A percentile compares a stretch with the other conserved stretches of the same genome.
phyloP scores from a whole-genome alignment of 1,284 basidiomycete genomes.

The Fomitopsis betulina region DNA sequence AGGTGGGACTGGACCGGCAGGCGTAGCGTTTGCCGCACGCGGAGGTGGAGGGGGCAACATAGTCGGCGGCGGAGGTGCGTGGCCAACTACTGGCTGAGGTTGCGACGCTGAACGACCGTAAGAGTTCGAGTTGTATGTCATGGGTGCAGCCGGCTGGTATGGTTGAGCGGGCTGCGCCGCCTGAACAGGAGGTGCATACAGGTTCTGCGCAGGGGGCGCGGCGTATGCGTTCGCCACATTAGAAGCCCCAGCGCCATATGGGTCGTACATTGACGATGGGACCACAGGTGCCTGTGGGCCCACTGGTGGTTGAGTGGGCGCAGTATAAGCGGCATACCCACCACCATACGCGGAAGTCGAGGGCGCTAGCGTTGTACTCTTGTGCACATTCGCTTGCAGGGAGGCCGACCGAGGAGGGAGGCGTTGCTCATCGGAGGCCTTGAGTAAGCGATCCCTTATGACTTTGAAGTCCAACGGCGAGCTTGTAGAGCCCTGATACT shows the following conservation, averaged over 20 bases:
- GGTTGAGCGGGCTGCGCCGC: slow-evolving; percentile 16
- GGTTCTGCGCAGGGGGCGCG: slow-evolving; percentile 12
- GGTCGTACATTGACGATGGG: slow-evolving; percentile 19
- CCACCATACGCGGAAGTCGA: slow-evolving; percentile 14
- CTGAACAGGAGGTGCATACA: slow-evolving; percentile 27
- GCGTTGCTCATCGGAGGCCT: slow-evolving; percentile 38
- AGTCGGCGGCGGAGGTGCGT: slow-evolving; percentile 16
- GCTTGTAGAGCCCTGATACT: slow-evolving; percentile 66
- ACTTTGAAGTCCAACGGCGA: slow-evolving; percentile 51
- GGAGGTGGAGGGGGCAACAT: slow-evolving; percentile 19
- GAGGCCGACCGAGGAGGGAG: slow-evolving; percentile 28
- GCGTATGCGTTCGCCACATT: slow-evolving; percentile 5
- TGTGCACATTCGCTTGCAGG: slow-evolving; percentile 17
- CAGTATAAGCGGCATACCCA: slow-evolving; percentile 23
- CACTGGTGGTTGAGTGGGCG: slow-evolving; percentile 15
- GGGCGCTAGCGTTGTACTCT: slow-evolving; percentile 14
- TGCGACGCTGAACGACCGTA: slow-evolving; percentile 22
- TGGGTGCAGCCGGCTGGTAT: slow-evolving; percentile 23
- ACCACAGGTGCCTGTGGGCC: slow-evolving; percentile 12
- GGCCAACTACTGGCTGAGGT: slow-evolving; percentile 14
- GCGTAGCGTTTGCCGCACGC: slow-evolving; percentile 17
- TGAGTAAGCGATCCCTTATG: slow-evolving; percentile 59
- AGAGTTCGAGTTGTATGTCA: slow-evolving; percentile 12
- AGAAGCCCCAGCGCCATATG: slow-evolving; percentile 10
- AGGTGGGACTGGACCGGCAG: slow-evolving; percentile 29